Conservation (phyloP, 805 yeast species). For the Sporopachydermia quercuum region DNA sequence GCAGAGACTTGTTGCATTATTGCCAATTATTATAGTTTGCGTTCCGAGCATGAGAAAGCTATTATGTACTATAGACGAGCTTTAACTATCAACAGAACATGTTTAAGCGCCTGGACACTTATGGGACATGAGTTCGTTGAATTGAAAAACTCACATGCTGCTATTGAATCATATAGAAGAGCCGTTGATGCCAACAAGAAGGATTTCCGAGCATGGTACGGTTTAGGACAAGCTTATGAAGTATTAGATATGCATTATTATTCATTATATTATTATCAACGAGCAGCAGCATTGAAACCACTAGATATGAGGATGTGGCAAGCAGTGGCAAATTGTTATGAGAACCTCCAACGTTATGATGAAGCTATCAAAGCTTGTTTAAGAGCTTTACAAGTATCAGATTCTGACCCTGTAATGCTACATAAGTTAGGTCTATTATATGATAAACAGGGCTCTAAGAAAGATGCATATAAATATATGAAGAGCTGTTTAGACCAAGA, state of each 20-base stretch:
- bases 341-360: constrained; percentile 49
- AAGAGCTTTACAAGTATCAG: constrained; percentile 53
- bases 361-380: constrained; percentile 75
- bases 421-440: constrained; percentile 56
- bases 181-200: constrained; percentile 83
- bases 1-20: constrained; percentile 92
- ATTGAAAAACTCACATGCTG: constrained; percentile 90
- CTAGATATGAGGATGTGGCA: constrained; percentile 92
- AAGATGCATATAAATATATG: constrained; percentile 49
- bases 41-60: constrained; percentile 90
- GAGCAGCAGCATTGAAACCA: constrained; percentile 80
- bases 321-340: constrained; percentile 82
- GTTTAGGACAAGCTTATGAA: constrained; percentile 95
- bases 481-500: constrained; percentile 44
- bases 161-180: constrained; percentile 84
- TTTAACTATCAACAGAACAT: constrained; percentile 58
- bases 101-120: constrained; percentile 88
- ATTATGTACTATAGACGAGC: constrained; percentile 89
- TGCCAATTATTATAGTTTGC: constrained; percentile 85
- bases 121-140: constrained; percentile 99
- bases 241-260: constrained; percentile 90
- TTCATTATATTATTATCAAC: constrained; percentile 82
- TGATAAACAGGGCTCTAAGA: constrained; percentile 36
- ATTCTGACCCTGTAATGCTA: constrained; percentile 37
- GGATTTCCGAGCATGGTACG: constrained; percentile 97